Conservation (phyloP, 179 eudicot species). For the Silene vulgaris region DNA sequence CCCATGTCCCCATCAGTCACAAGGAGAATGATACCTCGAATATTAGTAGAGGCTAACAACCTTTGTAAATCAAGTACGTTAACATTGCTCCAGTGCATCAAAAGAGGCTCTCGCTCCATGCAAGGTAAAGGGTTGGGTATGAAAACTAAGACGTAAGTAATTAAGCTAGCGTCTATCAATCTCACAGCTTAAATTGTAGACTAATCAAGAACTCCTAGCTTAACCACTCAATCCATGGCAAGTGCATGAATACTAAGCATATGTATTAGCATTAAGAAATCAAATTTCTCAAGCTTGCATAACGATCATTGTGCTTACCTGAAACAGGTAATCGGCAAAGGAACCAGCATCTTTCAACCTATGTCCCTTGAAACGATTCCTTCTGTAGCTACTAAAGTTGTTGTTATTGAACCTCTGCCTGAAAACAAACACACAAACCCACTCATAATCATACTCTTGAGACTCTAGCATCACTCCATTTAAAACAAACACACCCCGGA, state of each 20-base stretch:
- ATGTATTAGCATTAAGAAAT: not conserved
- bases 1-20: not conserved
- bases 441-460: conserved; percentile 10
- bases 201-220: not conserved
- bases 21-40: not conserved
- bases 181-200: not conserved
- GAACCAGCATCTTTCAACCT: conserved; percentile 48
- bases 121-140: not conserved
- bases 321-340: conserved; percentile 55
- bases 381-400: conserved; percentile 38
- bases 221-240: not conserved
- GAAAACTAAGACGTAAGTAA: too few species aligned
- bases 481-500: not conserved
- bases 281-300: not conserved
- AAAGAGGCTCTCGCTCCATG: not conserved
- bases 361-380: conserved; percentile 42
- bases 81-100: too few species aligned
- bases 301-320: conserved; percentile 34
- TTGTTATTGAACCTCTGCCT: conserved; percentile 51
- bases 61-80: not conserved
- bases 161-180: not conserved
- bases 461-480: not conserved
- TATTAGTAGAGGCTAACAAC: too few species aligned
- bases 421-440: conserved; percentile 10
- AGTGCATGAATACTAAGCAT: not conserved